Conservation (phyloP, 345 rosid genomes). For the Physaria fendleri region DNA sequence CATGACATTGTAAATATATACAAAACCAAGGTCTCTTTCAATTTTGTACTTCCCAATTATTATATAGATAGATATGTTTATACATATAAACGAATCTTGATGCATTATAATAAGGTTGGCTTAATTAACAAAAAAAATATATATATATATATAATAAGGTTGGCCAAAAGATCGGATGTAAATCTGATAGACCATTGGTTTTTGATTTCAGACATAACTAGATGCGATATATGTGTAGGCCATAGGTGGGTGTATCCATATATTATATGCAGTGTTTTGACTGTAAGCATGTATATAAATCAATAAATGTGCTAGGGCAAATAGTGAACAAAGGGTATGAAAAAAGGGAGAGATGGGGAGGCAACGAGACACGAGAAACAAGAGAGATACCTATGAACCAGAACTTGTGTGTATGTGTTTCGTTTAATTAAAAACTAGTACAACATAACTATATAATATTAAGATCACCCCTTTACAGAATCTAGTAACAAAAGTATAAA, state of each 20-base stretch:
- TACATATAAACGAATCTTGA: too few relatives aligned
- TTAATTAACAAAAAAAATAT: too few relatives aligned
- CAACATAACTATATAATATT: not conserved
- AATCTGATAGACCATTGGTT: conserved; percentile 14
- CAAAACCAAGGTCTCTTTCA: too few relatives aligned
- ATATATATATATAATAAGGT: not conserved
- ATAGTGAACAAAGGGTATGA: conserved; percentile 28
- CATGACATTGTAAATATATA: too few relatives aligned
- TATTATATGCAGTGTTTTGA: conserved; percentile 16
- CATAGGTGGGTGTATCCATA: conserved; percentile 1
- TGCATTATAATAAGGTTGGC: too few relatives aligned
- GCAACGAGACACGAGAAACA: conserved; percentile 27
- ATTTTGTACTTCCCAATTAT: too few relatives aligned
- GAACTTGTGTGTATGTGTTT: conserved; percentile 18
- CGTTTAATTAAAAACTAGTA: not conserved
- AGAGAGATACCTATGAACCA: conserved; percentile 28
- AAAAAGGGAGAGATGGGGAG: conserved; percentile 13
- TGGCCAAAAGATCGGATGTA: conserved; percentile 17
- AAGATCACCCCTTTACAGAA: not conserved
- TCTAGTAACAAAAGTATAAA: conserved; percentile 26
- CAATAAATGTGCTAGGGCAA: conserved; percentile 25
- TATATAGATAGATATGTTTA: too few relatives aligned
- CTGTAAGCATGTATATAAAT: not conserved
- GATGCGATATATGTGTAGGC: not conserved
- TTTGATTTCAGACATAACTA: conserved; percentile 20